phyloP scores from a whole-genome alignment of 2,329 filamentous ascomycete genomes.

The Mycosphaerella sp. region DNA sequence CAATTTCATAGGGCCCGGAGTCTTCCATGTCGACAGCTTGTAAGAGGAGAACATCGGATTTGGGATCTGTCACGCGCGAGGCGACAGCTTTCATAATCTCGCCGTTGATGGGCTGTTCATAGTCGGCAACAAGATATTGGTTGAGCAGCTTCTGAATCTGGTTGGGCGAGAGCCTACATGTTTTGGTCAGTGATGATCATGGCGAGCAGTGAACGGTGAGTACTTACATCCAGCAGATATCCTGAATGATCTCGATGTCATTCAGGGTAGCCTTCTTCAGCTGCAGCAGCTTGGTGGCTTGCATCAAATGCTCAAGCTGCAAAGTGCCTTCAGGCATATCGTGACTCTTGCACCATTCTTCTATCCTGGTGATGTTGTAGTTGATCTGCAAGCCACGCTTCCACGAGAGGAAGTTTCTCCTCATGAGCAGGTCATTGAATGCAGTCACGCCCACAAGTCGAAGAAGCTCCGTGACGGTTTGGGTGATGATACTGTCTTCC shows the following conservation, averaged over 20 bases:
- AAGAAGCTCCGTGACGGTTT: constrained; percentile 90
- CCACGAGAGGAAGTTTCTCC: constrained; percentile 97
- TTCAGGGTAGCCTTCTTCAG: constrained; percentile 98
- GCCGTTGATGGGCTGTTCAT: constrained; percentile 98
- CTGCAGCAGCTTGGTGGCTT: constrained; percentile 97
- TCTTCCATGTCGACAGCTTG: constrained; percentile 98
- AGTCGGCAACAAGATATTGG: constrained; percentile 96
- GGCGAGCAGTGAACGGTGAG: not conserved
- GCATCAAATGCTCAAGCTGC: constrained; percentile 97
- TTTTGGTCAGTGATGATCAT: constrained; percentile 15
- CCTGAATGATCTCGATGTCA: constrained; percentile 99
- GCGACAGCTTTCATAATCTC: constrained; percentile 99
- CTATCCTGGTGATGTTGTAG: constrained; percentile 98
- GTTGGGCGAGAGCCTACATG: constrained; percentile 81
- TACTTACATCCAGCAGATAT: constrained; percentile 99
- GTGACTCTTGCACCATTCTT: constrained; percentile 99
- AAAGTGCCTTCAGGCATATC: constrained; percentile 98
- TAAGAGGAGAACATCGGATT: constrained; percentile 90
- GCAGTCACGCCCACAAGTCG: constrained; percentile 92
- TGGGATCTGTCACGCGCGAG: constrained; percentile 83
- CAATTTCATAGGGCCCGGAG: constrained; percentile 96
- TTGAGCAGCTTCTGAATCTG: constrained; percentile 99
- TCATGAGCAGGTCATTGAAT: constrained; percentile 97
- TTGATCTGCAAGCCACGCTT: constrained; percentile 99
- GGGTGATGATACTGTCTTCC: constrained; percentile 90